A percentile compares a stretch with the other conserved stretches of the same genome.
These are phyloP conservation scores for Posidonia oceanica DNA, from an alignment of 116 monocot genomes.

Conservation along the genomic window DNA sequence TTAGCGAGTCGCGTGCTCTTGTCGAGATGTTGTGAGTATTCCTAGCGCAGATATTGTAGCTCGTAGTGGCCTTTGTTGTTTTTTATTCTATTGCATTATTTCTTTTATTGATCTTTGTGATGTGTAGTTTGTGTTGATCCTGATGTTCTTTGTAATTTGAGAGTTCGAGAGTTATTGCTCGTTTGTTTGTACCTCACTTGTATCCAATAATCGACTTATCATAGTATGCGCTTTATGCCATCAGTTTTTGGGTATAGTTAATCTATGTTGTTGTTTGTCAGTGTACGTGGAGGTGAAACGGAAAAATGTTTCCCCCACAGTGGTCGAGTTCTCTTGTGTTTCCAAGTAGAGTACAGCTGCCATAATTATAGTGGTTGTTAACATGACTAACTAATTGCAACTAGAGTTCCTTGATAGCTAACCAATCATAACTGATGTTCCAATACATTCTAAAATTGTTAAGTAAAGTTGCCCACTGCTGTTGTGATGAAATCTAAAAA, in stretches of 20 bases:
- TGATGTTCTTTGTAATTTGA: too few species aligned
- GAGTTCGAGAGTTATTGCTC: not conserved
- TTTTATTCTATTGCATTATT: not conserved
- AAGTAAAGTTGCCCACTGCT: too few species aligned
- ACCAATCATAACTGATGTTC: too few species aligned
- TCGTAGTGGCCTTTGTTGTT: not conserved
- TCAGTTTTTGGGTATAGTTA: not conserved
- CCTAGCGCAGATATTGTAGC: not conserved
- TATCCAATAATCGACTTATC: too few species aligned
- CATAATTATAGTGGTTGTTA: too few species aligned
- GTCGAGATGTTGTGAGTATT: slow-evolving; percentile 55
- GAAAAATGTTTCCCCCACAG: too few species aligned
- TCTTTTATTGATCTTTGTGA: not conserved
- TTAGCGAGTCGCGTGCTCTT: slow-evolving; percentile 25
- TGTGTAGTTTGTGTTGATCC: not conserved
- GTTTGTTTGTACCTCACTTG: not conserved
- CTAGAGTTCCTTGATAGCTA: too few species aligned
- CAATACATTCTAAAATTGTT: too few species aligned
- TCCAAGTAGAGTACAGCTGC: too few species aligned
- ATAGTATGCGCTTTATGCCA: not conserved
- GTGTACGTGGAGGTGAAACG: not conserved
- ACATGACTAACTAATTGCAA: too few species aligned
- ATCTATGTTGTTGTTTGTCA: not conserved
- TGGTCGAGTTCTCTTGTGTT: too few species aligned
- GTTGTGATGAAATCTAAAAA: too few species aligned